Percentiles rank a stretch among this genome's conserved stretches.
Conservation (phyloP, 139 green algal genomes). For the Chlorella sp. region DNA sequence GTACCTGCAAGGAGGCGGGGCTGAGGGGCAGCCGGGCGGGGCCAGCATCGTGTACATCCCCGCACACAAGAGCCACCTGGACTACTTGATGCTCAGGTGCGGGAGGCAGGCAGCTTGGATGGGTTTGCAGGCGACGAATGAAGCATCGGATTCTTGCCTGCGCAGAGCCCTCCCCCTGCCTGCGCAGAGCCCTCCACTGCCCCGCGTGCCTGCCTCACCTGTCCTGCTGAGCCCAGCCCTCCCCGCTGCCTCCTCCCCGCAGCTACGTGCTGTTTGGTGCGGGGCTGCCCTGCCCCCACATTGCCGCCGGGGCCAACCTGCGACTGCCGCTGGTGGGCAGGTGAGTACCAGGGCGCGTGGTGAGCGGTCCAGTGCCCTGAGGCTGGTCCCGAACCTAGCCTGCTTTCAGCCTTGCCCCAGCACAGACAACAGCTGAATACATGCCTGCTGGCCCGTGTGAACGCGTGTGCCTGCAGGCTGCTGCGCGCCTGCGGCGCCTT, state of each 20-base stretch:
- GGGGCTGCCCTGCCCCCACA: conserved; percentile 50
- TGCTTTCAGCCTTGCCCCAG: no score
- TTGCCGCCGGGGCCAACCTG: conserved; percentile 59
- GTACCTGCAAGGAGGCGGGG: not conserved
- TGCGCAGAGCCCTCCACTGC: no score
- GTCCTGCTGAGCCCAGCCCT: not conserved
- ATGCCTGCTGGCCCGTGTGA: no score
- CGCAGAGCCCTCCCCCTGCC: no score
- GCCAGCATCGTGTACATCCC: conserved; percentile 37
- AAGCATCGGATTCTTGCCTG: no score
- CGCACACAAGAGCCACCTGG: conserved; percentile 57
- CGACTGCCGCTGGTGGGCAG: conserved; percentile 45
- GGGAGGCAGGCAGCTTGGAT: not conserved
- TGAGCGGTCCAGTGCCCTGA: no score
- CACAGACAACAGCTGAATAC: no score
- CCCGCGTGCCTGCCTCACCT: no score
- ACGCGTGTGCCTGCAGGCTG: not conserved
- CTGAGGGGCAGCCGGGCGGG: not conserved
- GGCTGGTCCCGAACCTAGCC: no score
- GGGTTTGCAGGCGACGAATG: no score
- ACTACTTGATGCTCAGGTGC: conserved; percentile 52
- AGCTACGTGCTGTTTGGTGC: conserved; percentile 46
- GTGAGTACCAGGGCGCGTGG: no score
- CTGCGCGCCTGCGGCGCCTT: conserved; percentile 53
- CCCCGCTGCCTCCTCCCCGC: not conserved